These are phyloP conservation scores for Russula sp. DNA, from an alignment of 768 basidiomycete species.

Conservation along the genomic window DNA sequence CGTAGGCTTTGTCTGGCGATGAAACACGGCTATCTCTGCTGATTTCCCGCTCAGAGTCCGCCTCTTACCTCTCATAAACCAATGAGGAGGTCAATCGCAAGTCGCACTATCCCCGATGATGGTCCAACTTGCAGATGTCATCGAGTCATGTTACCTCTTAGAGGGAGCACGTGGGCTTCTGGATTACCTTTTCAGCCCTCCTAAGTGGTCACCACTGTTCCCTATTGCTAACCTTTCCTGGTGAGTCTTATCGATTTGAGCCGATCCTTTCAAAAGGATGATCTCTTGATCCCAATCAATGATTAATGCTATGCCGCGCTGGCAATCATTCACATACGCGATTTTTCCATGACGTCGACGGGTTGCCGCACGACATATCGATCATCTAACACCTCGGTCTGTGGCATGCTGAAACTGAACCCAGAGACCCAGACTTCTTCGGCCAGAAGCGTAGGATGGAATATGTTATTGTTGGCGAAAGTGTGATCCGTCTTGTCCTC, in stretches of 20 bases:
- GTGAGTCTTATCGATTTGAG: slow-evolving; percentile 10
- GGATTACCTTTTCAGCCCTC: background rate
- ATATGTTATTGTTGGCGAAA: background rate
- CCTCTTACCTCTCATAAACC: background rate
- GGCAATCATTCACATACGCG: background rate
- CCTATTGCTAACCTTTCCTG: background rate
- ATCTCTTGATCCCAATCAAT: slow-evolving; percentile 2
- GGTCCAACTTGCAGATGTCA: slow-evolving; percentile 1
- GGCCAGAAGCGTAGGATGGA: background rate
- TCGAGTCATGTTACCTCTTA: background rate
- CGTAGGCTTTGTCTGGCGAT: background rate
- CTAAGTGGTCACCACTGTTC: background rate
- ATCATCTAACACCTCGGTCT: background rate
- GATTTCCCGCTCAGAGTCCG: slow-evolving; percentile 7
- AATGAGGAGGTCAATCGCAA: background rate
- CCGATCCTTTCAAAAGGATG: background rate
- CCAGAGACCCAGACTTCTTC: background rate
- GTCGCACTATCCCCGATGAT: slow-evolving; percentile 6
- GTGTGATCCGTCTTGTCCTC: background rate
- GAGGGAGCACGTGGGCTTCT: background rate
- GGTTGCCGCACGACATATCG: background rate
- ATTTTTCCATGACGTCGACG: slow-evolving; percentile 3
- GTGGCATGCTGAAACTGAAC: background rate
- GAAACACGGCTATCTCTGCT: background rate
- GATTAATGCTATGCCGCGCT: background rate